Evolutionary conservation across 169 alveolate genomes (phyloP).

Genomic region (Plasmodium billcollinsi): DNA sequence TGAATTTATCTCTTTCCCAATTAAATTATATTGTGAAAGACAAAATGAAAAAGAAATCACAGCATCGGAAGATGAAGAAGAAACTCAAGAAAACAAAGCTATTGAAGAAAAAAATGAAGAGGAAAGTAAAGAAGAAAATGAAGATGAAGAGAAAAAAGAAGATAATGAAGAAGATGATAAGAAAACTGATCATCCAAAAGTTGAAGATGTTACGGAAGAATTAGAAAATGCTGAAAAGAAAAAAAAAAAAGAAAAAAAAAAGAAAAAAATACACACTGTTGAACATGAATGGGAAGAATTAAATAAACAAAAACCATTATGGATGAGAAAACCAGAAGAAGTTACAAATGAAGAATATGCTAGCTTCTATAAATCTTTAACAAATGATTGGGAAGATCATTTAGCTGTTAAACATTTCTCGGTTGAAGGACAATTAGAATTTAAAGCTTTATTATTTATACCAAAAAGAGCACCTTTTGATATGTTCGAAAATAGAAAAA

Average conservation of each 20-base stretch:
- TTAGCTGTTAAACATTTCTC: constrained; percentile 98
- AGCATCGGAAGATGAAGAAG: constrained; percentile 97
- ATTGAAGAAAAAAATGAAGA: constrained; percentile 78
- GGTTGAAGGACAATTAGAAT: constrained; percentile 99
- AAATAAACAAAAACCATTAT: constrained; percentile 98
- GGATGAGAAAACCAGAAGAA: constrained; percentile 99
- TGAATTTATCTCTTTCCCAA: constrained; percentile 99
- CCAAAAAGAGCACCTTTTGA: constrained; percentile 99
- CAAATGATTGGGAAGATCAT: constrained; percentile 99
- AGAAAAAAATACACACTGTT: constrained; percentile 98
- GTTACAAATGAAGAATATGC: constrained; percentile 99
- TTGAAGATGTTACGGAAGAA: constrained; percentile 82
- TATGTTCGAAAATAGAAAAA: constrained; percentile 98
- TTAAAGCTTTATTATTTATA: constrained; percentile 98
- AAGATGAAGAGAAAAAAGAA: constrained; percentile 87
- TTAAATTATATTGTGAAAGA: constrained; percentile 97
- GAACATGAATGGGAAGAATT: constrained; percentile 97
- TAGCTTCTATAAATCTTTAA: constrained; percentile 97
- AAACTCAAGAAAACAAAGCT: constrained; percentile 84
- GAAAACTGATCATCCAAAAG: constrained; percentile 89
- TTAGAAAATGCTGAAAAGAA: constrained; percentile 61
- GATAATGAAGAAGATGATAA: constrained; percentile 84
- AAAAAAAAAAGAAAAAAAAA: constrained; percentile 94
- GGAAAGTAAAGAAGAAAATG: constrained; percentile 77
- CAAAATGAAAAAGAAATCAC: constrained; percentile 98